Percentiles rank a stretch among this genome's conserved stretches.
Evolutionary conservation across 768 basidiomycete species (phyloP).

Genomic region (Suillus spraguei): DNA sequence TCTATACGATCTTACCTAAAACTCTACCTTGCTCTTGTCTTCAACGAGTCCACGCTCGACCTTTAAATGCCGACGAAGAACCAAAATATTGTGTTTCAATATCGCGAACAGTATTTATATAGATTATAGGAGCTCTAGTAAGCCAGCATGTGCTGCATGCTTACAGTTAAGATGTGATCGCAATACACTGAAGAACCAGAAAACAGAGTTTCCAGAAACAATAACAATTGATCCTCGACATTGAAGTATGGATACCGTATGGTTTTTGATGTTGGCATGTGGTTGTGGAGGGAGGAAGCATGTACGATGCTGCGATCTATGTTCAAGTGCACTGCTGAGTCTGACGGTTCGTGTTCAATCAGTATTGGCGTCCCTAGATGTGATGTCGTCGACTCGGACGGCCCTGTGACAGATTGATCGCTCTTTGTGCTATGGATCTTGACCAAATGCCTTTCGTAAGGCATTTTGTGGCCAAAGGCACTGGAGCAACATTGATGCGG

Average conservation of each 20-base stretch:
- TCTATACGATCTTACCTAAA: conserved; percentile 47
- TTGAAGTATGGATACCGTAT: conserved; percentile 68
- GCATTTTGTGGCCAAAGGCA: conserved; percentile 83
- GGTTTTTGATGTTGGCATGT: conserved; percentile 37
- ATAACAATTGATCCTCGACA: conserved; percentile 34
- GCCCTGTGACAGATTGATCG: conserved; percentile 4
- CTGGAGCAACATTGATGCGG: conserved; percentile 56
- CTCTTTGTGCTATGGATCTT: conserved; percentile 45
- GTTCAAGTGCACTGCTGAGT: conserved; percentile 16
- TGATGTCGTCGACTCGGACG: conserved; percentile 30
- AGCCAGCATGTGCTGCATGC: too few relatives aligned
- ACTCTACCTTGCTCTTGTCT: conserved; percentile 61
- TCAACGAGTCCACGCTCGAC: conserved; percentile 64
- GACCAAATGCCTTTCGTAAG: conserved; percentile 71
- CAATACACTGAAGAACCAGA: conserved; percentile 41
- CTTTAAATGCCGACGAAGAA: conserved; percentile 75
- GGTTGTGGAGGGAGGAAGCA: conserved; percentile 52
- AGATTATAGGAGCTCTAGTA: too few relatives aligned
- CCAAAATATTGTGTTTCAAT: too few relatives aligned
- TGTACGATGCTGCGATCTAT: conserved; percentile 63
- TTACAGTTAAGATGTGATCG: conserved; percentile 81
- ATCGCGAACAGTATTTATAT: too few relatives aligned
- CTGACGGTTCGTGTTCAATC: conserved; percentile 18
- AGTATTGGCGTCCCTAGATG: conserved; percentile 39
- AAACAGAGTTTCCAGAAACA: conserved; percentile 10